Evolutionary conservation across 306 rosid genomes (phyloP).

Genomic region (Gillenia trifoliata): DNA sequence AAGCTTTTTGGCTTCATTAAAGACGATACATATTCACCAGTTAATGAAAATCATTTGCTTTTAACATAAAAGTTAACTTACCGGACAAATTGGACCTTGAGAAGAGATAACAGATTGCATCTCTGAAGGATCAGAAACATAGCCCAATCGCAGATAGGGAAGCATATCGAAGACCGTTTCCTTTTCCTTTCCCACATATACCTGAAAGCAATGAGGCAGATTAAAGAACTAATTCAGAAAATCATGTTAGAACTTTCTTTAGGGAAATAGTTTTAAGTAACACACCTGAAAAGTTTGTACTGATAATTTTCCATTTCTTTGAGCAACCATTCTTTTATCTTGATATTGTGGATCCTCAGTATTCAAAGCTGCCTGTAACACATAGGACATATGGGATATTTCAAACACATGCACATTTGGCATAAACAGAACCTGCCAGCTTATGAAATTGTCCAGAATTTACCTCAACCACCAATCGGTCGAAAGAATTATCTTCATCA

Average conservation of each 20-base stretch:
- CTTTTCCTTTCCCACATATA: slow-evolving; percentile 71
- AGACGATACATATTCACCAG: slow-evolving; percentile 14
- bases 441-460: slow-evolving; percentile 11
- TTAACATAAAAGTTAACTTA: slow-evolving; percentile 35
- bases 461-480: slow-evolving; percentile 79
- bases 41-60: not conserved
- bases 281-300: slow-evolving; percentile 70
- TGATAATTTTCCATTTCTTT: slow-evolving; percentile 83
- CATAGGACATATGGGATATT: slow-evolving; percentile 12
- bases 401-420: slow-evolving; percentile 8
- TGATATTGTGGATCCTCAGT: slow-evolving; percentile 98
- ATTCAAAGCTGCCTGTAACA: slow-evolving; percentile 75
- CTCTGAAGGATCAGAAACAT: slow-evolving; percentile 93
- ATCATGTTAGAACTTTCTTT: slow-evolving; percentile 4
- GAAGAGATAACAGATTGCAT: slow-evolving; percentile 94
- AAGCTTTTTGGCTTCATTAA: not conserved
- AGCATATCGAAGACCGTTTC: slow-evolving; percentile 79
- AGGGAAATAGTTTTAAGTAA: slow-evolving; percentile 19
- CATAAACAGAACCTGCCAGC: slow-evolving; percentile 12
- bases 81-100: slow-evolving; percentile 94
- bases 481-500: slow-evolving; percentile 73
- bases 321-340: slow-evolving; percentile 92
- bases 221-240: slow-evolving; percentile 17
- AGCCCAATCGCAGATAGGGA: slow-evolving; percentile 87
- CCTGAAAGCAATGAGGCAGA: slow-evolving; percentile 40